Evolutionary conservation across 179 eudicot species (phyloP).

Genomic region (Beta macrorhiza): DNA sequence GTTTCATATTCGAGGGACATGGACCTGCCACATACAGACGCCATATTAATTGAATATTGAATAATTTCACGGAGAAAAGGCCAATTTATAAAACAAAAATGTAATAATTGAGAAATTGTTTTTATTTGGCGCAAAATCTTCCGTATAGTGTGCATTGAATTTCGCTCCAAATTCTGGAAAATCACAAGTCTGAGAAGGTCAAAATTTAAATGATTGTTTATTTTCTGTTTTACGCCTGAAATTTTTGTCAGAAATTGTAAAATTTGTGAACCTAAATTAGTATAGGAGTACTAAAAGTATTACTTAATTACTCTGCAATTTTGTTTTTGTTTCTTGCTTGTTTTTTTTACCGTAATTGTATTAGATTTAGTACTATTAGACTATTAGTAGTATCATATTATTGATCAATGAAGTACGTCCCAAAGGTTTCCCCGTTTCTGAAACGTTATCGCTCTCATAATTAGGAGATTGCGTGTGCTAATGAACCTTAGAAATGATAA

Average conservation of each 20-base stretch:
- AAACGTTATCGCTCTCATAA: too few species aligned
- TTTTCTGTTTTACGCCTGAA: slow-evolving; percentile 11
- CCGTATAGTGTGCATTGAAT: slow-evolving; percentile 29
- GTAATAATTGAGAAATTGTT: background rate
- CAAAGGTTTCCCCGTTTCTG: too few species aligned
- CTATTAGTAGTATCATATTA: too few species aligned
- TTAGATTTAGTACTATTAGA: too few species aligned
- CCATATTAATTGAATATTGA: slow-evolving; percentile 13
- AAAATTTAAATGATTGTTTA: slow-evolving; percentile 18
- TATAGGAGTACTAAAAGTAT: background rate
- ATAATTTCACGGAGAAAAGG: slow-evolving; percentile 18
- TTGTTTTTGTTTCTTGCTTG: background rate
- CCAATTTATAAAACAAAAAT: background rate
- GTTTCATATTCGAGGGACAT: slow-evolving; percentile 31
- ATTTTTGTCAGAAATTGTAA: slow-evolving; percentile 15
- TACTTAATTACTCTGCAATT: background rate
- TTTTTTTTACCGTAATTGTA: too few species aligned
- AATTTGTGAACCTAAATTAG: slow-evolving; percentile 1
- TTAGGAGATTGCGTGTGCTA: too few species aligned
- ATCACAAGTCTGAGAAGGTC: slow-evolving; percentile 38
- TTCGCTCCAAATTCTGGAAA: slow-evolving; percentile 35
- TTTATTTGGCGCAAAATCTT: slow-evolving; percentile 16
- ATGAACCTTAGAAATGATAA: too few species aligned
- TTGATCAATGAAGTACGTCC: too few species aligned
- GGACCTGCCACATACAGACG: slow-evolving; percentile 35